Evolutionary conservation across 169 alveolate genomes (phyloP), one percentile per base, ranked within the genome.

Genomic region (Cryptosporidium canis): DNA sequence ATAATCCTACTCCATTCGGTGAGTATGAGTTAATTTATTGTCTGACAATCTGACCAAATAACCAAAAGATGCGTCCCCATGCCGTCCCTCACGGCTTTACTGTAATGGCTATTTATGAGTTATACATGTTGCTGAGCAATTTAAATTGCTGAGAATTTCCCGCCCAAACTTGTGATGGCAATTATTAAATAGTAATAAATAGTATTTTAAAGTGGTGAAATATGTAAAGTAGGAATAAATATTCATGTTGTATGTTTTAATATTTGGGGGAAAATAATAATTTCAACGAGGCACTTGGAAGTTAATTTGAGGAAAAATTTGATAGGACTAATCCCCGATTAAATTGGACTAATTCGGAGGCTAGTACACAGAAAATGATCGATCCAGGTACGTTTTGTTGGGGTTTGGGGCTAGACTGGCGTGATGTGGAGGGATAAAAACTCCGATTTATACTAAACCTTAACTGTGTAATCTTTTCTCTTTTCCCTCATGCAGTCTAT

Each of bases 321-420:
- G n/a, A 9, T 51, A 16, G 1, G 24, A 48, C 12, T 18, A 14
- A n/a, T 7, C 12, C 5, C 14, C 24, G 6, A 51, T 18, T 51
- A 51, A 21, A n/a, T 51, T 51, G 0, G n/a, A 18, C 24, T 6
- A 51, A 18, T 51, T 21, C n/a, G 7, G n/a, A 51, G 24, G 3
- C 24, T n/a, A n/a, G n/a, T 51, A 6, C 24, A 31, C 18, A 37
- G n/a, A 41, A 14, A 41, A 58, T 58, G 70, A 77, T 77, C 37
- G 87, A 77, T 58, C 70, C 70, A 77, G 66, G 72, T 58, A 61
- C 29, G 87, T 77, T 11, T 43, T 41, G 24, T 0, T 0, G 21
- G 29, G 8, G 9, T 37, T 8, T 67, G 2, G 9, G 9, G 11
- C 35, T 35, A 67, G 7, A 35, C 18, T 12, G 24, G 18, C 2